These are phyloP conservation scores for Noccaea caerulescens DNA, from an alignment of 345 rosid genomes.

Conservation along the genomic window DNA sequence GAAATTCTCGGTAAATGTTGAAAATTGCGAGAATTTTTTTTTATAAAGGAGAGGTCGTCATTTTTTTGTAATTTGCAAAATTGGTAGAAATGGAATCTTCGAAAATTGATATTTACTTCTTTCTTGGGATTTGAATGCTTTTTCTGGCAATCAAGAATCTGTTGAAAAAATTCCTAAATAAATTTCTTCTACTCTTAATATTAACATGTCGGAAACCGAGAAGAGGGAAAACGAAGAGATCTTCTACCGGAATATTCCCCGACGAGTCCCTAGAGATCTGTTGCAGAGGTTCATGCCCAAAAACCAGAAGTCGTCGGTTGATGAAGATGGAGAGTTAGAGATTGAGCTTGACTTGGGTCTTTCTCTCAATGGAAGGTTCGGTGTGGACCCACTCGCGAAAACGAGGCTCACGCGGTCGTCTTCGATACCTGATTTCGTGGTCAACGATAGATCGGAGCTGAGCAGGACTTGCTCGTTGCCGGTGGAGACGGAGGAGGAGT, in stretches of 20 bases:
- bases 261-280: conserved; percentile 46
- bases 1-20: conserved; percentile 34
- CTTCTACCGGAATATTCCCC: conserved; percentile 36
- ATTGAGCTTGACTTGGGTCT: conserved; percentile 78
- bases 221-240: conserved; percentile 41
- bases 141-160: conserved; percentile 14
- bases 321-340: conserved; percentile 53
- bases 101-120: conserved; percentile 27
- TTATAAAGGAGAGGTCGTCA: conserved; percentile 3
- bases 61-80: neutral
- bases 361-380: conserved; percentile 79
- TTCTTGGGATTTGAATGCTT: conserved; percentile 30
- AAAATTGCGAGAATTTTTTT: neutral
- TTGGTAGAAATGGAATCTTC: conserved; percentile 34
- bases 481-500: conserved; percentile 63
- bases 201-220: conserved; percentile 45
- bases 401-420: conserved; percentile 54
- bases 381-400: conserved; percentile 68
- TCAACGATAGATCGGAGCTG: conserved; percentile 50
- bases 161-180: neutral
- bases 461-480: conserved; percentile 72
- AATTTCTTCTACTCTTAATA: conserved; percentile 4
- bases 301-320: conserved; percentile 25
- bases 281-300: conserved; percentile 50
- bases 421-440: conserved; percentile 61